phyloP scores from a whole-genome alignment of 2,329 filamentous ascomycete species.

The Exophiala mesophila region DNA sequence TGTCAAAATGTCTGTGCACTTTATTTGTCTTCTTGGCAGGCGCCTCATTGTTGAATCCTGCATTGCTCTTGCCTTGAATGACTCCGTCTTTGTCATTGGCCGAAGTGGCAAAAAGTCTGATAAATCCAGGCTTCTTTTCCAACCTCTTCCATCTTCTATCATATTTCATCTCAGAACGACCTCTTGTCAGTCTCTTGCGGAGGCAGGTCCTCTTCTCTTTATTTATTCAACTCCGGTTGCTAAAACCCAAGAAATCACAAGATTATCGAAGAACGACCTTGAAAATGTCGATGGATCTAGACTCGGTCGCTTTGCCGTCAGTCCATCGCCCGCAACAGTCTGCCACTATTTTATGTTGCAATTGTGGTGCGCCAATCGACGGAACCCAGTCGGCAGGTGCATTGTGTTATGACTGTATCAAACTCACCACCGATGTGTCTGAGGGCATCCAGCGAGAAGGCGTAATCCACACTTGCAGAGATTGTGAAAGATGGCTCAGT shows the following conservation, averaged over 20 bases:
- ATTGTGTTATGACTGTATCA: conserved; percentile 93
- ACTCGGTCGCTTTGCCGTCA: conserved; percentile 45
- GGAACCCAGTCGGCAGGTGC: conserved; percentile 81
- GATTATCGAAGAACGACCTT: not conserved
- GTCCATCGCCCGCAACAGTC: conserved; percentile 29
- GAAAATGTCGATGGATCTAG: conserved; percentile 56
- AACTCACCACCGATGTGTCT: conserved; percentile 89
- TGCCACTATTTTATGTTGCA: conserved; percentile 86
- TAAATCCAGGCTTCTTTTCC: not conserved
- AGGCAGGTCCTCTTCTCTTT: not conserved
- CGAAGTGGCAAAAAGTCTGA: not conserved
- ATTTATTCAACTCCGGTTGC: not conserved
- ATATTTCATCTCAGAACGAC: not conserved
- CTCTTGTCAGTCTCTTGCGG: not conserved
- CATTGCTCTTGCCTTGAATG: too few species aligned
- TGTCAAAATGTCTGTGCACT: too few species aligned
- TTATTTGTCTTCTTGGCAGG: too few species aligned
- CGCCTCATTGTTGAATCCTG: too few species aligned
- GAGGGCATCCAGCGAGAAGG: conserved; percentile 87
- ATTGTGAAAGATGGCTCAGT: conserved; percentile 90
- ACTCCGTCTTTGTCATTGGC: too few species aligned
- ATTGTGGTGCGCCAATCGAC: conserved; percentile 93
- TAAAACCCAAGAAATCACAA: too few species aligned
- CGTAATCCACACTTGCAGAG: conserved; percentile 82
- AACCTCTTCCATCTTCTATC: not conserved